Evolutionary conservation across 2,329 filamentous ascomycete species (phyloP), one percentile per base, ranked within the genome.

Genomic region (Balansia obtecta): DNA sequence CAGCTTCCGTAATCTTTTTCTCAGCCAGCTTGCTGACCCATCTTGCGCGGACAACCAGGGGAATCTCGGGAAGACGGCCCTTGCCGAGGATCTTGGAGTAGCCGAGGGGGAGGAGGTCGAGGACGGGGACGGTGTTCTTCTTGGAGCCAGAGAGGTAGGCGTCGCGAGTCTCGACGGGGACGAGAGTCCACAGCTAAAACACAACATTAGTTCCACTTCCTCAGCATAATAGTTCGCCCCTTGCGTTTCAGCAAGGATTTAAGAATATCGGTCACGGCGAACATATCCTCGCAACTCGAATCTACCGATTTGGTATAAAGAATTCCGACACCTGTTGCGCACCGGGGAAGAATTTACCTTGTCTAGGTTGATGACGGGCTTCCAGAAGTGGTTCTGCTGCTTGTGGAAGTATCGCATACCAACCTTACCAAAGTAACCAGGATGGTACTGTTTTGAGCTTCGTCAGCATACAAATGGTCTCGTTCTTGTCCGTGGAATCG

Each of bases 61-160:
- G 93, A 66, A 97, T 82, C 68, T 91, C 79, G 67, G 93, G 91
- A 66, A 97, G 79, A 68, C 91, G 85, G 74, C 93, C 93, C 84
- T 98, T 98, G 72, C 93, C 94, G 70, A 98, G 86, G 62, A 98
- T 83, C 80, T 98, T 98, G 69, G 89, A 87, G 84, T 97, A 98
- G 64, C 94, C 93, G 73, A 95, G 85, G 65, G 89, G 80, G 59
- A 97, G 85, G 72, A 98, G 88, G 78, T 98, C 91, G 78, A 98
- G 84, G 68, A 98, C 93, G 69, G 93, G 93, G 58, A 91, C 89
- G 71, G 87, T 95, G 73, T 95, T 88, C 71, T 82, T 83, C 76
- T 88, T 88, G 61, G 72, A 69, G 71, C 86, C 82, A 66, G 74
- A 73, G 66, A 96, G 71, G 82, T 97, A 97, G 73, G 88, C 83